A percentile compares a stretch with the other conserved stretches of the same genome.
phyloP scores from a whole-genome alignment of 495 filamentous ascomycete species.

The Trypethelium eluteriae region DNA sequence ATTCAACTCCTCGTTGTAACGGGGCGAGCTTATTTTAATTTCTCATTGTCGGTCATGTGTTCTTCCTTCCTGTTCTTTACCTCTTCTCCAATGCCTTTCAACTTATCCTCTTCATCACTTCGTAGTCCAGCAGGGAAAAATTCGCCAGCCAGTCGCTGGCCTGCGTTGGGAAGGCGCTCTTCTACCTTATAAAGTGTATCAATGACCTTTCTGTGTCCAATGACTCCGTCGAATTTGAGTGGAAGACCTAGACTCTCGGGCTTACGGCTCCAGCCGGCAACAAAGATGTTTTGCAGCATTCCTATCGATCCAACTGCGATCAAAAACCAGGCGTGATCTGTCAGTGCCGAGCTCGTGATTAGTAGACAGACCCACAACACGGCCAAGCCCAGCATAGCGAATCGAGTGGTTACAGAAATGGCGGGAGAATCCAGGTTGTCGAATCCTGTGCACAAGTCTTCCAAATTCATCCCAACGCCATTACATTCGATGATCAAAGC shows the following conservation, averaged over 20 bases:
- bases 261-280: constrained; percentile 13
- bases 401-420: constrained; percentile 17
- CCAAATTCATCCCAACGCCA: constrained; percentile 13
- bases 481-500: constrained; percentile 14
- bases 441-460: constrained; percentile 9
- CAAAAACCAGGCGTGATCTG: constrained; percentile 17
- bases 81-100: neutral
- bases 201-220: constrained; percentile 16
- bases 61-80: neutral
- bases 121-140: constrained; percentile 15
- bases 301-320: constrained; percentile 12
- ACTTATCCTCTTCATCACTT: neutral
- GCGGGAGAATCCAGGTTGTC: constrained; percentile 3
- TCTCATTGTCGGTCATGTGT: no score
- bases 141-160: constrained; percentile 6
- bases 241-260: constrained; percentile 13
- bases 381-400: neutral
- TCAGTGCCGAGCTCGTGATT: constrained; percentile 18
- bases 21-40: no score
- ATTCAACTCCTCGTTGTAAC: no score
- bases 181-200: constrained; percentile 11
- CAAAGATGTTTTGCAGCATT: constrained; percentile 18
- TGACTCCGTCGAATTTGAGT: constrained; percentile 8
- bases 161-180: constrained; percentile 1
- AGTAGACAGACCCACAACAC: constrained; percentile 13